Evolutionary conservation across 139 green algal genomes (phyloP), one percentile per base, ranked within the genome.

Genomic region (Ettlia oleoabundans): DNA sequence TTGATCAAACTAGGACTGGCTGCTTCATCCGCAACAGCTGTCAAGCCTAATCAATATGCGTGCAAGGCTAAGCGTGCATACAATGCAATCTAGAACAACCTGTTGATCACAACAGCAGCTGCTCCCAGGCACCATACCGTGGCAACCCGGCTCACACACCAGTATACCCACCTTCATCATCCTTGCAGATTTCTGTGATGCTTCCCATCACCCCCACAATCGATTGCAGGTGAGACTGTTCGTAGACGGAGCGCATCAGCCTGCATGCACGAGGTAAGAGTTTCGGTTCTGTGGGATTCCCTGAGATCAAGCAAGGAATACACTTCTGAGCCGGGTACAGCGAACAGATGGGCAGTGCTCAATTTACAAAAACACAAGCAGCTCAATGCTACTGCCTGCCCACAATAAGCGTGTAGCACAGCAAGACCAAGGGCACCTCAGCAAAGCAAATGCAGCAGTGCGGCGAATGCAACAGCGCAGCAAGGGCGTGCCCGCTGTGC

Each of bases 161-260:
- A 10, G 15, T 58, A 15, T 15, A 58, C 47, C 47, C 55, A 65
- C 55, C 55, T n/a, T 28, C 55, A n/a, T 65, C 55, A 22, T 28
- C 32, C 24, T 62, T 21, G 69, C 69, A 76, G 3, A 76, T 28
- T 19, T 37, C 28, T 1, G 3, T 28, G 41, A 76, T 76, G 41
- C 4, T 10, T 26, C 7, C 42, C 69, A 76, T 15, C 69, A 40
- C 41, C 4, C 6, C 26, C 6, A 76, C 32, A 26, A 76, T 26
- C 10, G 30, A 9, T 8, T 40, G 32, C 24, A 42, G 30, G 69
- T 76, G 69, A 2, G 13, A 8, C 41, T 30, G 6, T 41, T 61
- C 33, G 69, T 76, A 76, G 4, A 62, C 69, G 42, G 41, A 62
- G 28, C 69, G 69, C 38, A 76, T 61, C 4, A 76, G 69, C 69